Percentiles rank a stretch among this genome's conserved stretches.
These are phyloP conservation scores for Musa troglodytarum DNA, from an alignment of 176 grass and related monocot species.

Conservation along the genomic window DNA sequence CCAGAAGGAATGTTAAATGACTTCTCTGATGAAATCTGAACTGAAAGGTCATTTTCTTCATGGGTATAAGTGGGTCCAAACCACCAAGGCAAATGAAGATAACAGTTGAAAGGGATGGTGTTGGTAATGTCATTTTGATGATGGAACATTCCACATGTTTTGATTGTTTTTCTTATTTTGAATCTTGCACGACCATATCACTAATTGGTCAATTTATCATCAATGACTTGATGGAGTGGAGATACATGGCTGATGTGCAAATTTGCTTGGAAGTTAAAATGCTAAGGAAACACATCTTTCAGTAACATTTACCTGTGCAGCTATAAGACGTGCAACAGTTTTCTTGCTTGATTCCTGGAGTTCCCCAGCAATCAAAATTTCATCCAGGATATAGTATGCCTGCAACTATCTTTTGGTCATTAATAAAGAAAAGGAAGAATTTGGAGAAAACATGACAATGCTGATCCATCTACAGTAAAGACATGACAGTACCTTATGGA, in stretches of 20 bases:
- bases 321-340: slow-evolving; percentile 54
- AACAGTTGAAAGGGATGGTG: no score
- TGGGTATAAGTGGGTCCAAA: no score
- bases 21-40: no score
- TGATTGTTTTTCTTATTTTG: no score
- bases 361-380: slow-evolving; percentile 71
- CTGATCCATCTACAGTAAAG: neutral
- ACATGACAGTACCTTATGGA: slow-evolving; percentile 42
- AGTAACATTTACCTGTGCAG: slow-evolving; percentile 46
- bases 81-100: no score
- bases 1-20: neutral
- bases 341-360: slow-evolving; percentile 80
- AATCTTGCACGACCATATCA: no score
- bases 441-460: neutral
- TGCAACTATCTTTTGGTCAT: slow-evolving; percentile 11
- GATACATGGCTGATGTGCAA: neutral
- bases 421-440: neutral
- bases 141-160: no score
- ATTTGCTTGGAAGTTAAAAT: neutral
- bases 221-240: neutral
- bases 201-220: neutral
- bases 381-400: slow-evolving; percentile 72
- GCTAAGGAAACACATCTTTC: neutral
- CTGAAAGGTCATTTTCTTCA: no score
- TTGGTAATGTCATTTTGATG: no score